Evolutionary conservation across 495 filamentous ascomycete genomes (phyloP).

Genomic region (Neurospora sp.): DNA sequence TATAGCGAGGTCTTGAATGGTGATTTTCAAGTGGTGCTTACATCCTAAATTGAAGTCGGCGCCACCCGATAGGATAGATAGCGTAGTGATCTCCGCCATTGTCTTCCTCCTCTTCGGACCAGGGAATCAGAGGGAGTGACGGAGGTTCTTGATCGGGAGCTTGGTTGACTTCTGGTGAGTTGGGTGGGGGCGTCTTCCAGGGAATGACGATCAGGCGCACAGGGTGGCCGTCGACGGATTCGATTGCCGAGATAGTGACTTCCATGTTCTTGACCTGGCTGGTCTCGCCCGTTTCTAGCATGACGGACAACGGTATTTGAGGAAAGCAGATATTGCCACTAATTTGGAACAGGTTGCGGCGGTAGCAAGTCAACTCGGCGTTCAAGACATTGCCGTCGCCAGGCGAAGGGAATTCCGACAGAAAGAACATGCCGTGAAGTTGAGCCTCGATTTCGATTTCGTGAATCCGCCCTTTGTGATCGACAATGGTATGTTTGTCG

Average conservation of each 20-base stretch:
- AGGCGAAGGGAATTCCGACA: conserved; percentile 73
- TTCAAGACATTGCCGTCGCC: conserved; percentile 57
- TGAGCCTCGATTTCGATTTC: conserved; percentile 63
- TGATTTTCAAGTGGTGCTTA: conserved; percentile 16
- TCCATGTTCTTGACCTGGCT: conserved; percentile 74
- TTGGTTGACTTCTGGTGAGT: conserved; percentile 47
- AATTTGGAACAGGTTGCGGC: conserved; percentile 86
- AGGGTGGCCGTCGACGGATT: conserved; percentile 80
- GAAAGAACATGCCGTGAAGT: conserved; percentile 92
- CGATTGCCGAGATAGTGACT: conserved; percentile 73
- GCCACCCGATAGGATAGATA: conserved; percentile 86
- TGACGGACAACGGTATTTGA: conserved; percentile 60
- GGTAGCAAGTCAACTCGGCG: conserved; percentile 83
- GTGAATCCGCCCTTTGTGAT: conserved; percentile 44
- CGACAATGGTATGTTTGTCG: conserved; percentile 48
- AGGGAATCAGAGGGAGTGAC: conserved; percentile 64
- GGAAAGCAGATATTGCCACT: conserved; percentile 77
- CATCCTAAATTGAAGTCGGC: conserved; percentile 81
- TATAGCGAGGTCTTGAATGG: background rate
- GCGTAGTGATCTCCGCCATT: conserved; percentile 54
- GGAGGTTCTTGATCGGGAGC: conserved; percentile 46
- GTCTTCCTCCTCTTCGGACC: conserved; percentile 62
- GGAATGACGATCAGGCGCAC: conserved; percentile 91
- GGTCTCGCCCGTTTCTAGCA: conserved; percentile 69
- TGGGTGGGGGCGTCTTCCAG: conserved; percentile 86